phyloP scores from a whole-genome alignment of 352 stramenopile genomes.

The Pythium plurisporium region DNA sequence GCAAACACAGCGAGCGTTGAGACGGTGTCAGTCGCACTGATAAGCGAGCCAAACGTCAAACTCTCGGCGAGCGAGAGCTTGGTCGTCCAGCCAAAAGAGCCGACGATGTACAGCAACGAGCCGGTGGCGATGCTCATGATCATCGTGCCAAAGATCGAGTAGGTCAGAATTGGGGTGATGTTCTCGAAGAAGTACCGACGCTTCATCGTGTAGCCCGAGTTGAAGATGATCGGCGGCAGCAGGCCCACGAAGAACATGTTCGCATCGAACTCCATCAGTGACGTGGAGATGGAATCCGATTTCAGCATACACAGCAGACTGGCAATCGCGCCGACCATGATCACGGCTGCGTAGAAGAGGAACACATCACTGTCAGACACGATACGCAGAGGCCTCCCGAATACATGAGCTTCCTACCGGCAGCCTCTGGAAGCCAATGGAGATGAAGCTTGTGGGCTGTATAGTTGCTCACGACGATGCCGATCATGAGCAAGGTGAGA shows the following conservation, averaged over 20 bases:
- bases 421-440: conserved; percentile 71
- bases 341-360: no score
- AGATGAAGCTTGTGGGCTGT: conserved; percentile 68
- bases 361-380: no score
- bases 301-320: conserved; percentile 60
- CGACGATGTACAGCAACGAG: conserved; percentile 66
- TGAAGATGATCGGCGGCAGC: conserved; percentile 94
- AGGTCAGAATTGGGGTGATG: conserved; percentile 86
- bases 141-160: conserved; percentile 87
- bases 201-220: conserved; percentile 91
- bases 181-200: conserved; percentile 91
- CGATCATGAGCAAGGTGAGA: conserved; percentile 66
- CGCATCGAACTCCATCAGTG: conserved; percentile 86
- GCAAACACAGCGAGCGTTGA: conserved; percentile 91
- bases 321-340: conserved; percentile 51
- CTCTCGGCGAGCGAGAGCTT: conserved; percentile 85
- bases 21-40: conserved; percentile 93
- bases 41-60: conserved; percentile 89
- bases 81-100: conserved; percentile 57
- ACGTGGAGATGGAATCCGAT: conserved; percentile 61
- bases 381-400: no score
- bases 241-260: conserved; percentile 93
- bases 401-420: conserved; percentile 19
- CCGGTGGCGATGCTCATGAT: conserved; percentile 87
- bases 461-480: conserved; percentile 79